These are phyloP conservation scores for Xylariaceae sp. DNA, from an alignment of 2,329 filamentous ascomycete genomes.

Conservation along the genomic window DNA sequence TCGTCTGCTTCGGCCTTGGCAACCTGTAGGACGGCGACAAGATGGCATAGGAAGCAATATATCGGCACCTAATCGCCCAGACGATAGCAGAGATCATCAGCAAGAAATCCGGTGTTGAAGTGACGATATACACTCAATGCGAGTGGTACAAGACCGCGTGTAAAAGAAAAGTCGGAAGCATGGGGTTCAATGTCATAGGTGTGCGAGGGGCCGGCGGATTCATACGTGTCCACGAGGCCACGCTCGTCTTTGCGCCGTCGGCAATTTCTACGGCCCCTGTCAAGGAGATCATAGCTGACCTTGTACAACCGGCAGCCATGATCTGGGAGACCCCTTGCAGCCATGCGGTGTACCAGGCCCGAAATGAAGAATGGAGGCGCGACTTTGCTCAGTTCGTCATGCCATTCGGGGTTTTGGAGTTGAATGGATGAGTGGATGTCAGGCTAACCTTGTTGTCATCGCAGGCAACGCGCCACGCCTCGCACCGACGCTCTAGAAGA, in stretches of 20 bases:
- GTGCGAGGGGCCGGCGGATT: constrained; percentile 13
- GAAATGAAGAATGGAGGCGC: too few relatives aligned
- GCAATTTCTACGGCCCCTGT: constrained; percentile 1
- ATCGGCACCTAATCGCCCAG: background rate
- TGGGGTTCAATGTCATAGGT: constrained; percentile 11
- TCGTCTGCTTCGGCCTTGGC: constrained; percentile 1
- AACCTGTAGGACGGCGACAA: background rate
- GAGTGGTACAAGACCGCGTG: background rate
- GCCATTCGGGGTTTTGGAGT: too few relatives aligned
- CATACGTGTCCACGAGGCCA: constrained; percentile 14
- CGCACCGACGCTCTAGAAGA: too few relatives aligned
- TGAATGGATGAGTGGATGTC: too few relatives aligned
- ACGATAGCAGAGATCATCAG: background rate
- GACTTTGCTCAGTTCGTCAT: too few relatives aligned
- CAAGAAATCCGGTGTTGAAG: background rate
- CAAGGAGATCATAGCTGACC: constrained; percentile 20
- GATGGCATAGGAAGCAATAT: background rate
- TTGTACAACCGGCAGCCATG: constrained; percentile 20
- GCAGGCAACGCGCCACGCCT: too few relatives aligned
- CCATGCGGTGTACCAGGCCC: background rate
- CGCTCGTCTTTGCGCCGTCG: constrained; percentile 18
- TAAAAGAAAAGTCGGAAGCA: background rate
- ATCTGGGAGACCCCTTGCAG: constrained; percentile 11
- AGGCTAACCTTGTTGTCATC: too few relatives aligned
- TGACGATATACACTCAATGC: background rate